These are phyloP conservation scores for Petunia axillaris DNA, from an alignment of 257 asterid genomes.

Conservation along the genomic window DNA sequence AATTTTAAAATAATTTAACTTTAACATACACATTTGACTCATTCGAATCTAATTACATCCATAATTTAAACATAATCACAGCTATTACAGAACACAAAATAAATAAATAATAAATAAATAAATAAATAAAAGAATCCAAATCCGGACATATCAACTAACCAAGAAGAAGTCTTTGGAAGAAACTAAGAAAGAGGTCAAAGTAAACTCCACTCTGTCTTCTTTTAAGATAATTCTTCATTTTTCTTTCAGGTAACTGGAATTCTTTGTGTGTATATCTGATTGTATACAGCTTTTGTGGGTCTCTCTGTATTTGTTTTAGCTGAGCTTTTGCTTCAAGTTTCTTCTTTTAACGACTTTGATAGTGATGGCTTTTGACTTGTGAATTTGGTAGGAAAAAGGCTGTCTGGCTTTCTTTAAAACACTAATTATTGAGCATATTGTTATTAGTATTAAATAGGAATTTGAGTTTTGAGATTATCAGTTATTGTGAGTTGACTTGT, in stretches of 20 bases:
- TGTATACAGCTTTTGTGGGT: not conserved
- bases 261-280: not conserved
- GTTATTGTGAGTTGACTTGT: not conserved
- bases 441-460: not conserved
- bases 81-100: no score
- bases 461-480: not conserved
- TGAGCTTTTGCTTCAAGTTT: not conserved
- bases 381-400: not conserved
- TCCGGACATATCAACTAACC: not conserved
- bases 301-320: not conserved
- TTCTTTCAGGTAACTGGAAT: not conserved
- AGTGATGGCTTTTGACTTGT: conserved; percentile 14
- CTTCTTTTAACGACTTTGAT: conserved; percentile 52
- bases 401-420: not conserved
- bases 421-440: not conserved
- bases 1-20: no score
- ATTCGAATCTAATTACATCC: no score
- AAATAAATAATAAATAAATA: no score
- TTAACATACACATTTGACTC: no score
- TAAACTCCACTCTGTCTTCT: not conserved
- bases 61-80: no score
- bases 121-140: no score
- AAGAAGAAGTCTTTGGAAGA: not conserved
- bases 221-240: not conserved
- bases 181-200: not conserved